phyloP scores from a whole-genome alignment of 2,329 filamentous ascomycete species.

The Colletotrichum acutatum region DNA sequence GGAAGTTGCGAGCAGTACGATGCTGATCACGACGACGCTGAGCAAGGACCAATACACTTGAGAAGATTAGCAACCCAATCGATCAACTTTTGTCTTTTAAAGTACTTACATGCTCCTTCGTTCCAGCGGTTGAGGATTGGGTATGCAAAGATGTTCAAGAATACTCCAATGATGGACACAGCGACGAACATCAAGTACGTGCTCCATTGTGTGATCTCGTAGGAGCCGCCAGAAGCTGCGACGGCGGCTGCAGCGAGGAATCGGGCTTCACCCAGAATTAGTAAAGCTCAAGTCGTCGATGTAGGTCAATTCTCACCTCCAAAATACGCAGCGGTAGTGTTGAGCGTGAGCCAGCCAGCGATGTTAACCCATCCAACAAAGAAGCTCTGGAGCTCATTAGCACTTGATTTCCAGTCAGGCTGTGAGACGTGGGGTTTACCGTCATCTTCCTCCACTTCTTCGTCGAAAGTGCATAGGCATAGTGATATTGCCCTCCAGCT shows the following conservation, averaged over 20 bases:
- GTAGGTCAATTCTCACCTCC: conserved; percentile 42
- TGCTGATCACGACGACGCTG: conserved; percentile 55
- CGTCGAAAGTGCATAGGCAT: conserved; percentile 52
- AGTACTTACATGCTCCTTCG: conserved; percentile 48
- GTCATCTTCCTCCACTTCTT: conserved; percentile 50
- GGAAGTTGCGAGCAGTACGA: conserved; percentile 52
- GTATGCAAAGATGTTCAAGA: conserved; percentile 55
- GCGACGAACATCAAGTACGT: conserved; percentile 57
- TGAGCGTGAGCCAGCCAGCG: conserved; percentile 56
- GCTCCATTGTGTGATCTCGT: conserved; percentile 49
- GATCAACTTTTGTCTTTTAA: too few relatives aligned
- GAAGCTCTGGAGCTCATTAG: conserved; percentile 48
- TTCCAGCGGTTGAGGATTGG: conserved; percentile 54
- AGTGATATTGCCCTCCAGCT: conserved; percentile 58
- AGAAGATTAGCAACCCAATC: not conserved
- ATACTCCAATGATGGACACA: conserved; percentile 48
- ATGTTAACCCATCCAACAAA: conserved; percentile 57
- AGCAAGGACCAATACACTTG: conserved; percentile 54
- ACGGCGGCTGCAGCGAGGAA: conserved; percentile 56
- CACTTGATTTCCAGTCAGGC: not conserved
- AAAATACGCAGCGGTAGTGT: conserved; percentile 56
- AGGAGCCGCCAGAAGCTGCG: conserved; percentile 50
- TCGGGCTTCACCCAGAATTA: conserved; percentile 44
- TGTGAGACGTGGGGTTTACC: conserved; percentile 38
- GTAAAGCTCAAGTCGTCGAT: not conserved